Base-by-base conservation (phyloP, 2,329 filamentous ascomycete species). In the Phyllosticta citrichinensis region DNA sequence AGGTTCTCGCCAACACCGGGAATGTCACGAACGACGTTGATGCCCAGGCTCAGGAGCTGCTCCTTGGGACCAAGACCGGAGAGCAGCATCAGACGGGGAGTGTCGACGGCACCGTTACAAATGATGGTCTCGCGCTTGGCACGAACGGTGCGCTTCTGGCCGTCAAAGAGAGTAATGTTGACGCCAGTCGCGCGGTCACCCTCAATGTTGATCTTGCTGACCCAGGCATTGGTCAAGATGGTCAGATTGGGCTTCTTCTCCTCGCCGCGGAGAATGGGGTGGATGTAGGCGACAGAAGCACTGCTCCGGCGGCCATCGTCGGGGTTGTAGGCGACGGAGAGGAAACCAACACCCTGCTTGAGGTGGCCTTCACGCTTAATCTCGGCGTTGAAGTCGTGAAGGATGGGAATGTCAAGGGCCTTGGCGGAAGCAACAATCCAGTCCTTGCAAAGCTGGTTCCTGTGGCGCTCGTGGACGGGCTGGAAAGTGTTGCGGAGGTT, bases 381-480 rank as follows among this genome's bases (percentile, higher is more conserved):
- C 72, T 92, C 84, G 68, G 86, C 80, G 80, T 96, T 96, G 81
- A 95, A 96, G 77, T 96, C 89, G 65, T 85, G 79, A 66, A 94
- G 84, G 60, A 95, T 77, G 58, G 91, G 91, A 65, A 96, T 91
- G 70, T 87, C 78, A 76, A 95, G 81, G 24, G 91, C 88, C 27
- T 80, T 83, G 64, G 88, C 87, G 80, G 89, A 94, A 33, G 90
- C 84, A 68, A 87, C 77, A 62, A 96, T 83, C 91, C 91, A 96
- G 75, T 96, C 91, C 74, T 89, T 84, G 81, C 90, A 95, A 57
- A 96, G 82, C 80, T 96, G 88, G 78, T 96, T 96, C 67, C 89
- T 83, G 77, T 96, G 91, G 62, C 87, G 85, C 62, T 84, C 81
- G 74, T 96, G 90, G 35, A 96, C 90, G 10, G 91, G 91, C 77